Percentiles rank a stretch among this genome's conserved stretches.
Conservation (phyloP, 2,329 filamentous ascomycete genomes). For the Clonostachys rosea region DNA sequence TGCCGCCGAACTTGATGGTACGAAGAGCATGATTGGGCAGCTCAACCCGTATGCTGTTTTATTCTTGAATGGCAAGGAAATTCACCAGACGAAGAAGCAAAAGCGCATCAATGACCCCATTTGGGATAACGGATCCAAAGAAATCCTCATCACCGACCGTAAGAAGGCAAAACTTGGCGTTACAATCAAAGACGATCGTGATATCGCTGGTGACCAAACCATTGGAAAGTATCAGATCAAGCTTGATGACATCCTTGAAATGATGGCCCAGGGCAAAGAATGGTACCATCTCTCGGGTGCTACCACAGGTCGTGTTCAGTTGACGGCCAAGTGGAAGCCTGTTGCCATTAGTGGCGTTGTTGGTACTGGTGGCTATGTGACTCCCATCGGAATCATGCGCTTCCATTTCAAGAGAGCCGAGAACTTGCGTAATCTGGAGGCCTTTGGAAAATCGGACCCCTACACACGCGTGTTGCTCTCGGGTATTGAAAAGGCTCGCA, state of each 20-base stretch:
- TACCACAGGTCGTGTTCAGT: slow-evolving; percentile 80
- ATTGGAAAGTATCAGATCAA: slow-evolving; percentile 94
- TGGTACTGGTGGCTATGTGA: slow-evolving; percentile 83
- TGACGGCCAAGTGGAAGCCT: slow-evolving; percentile 92
- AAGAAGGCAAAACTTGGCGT: slow-evolving; percentile 87
- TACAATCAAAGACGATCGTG: slow-evolving; percentile 92
- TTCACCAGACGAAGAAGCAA: slow-evolving; percentile 84
- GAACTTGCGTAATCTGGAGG: slow-evolving; percentile 86
- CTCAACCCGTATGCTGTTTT: slow-evolving; percentile 89
- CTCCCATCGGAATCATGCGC: slow-evolving; percentile 91
- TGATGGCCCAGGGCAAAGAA: slow-evolving; percentile 88
- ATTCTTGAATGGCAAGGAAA: slow-evolving; percentile 85
- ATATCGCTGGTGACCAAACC: slow-evolving; percentile 75
- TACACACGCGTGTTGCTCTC: slow-evolving; percentile 87
- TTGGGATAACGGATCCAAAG: slow-evolving; percentile 89
- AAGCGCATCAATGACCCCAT: slow-evolving; percentile 98
- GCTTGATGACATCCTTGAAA: slow-evolving; percentile 85
- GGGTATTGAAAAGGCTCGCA: slow-evolving; percentile 84
- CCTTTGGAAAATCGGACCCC: slow-evolving; percentile 93
- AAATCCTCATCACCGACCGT: slow-evolving; percentile 90
- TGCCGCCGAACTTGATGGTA: slow-evolving; percentile 90
- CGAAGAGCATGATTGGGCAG: slow-evolving; percentile 84
- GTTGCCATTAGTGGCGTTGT: slow-evolving; percentile 79
- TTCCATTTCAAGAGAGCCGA: slow-evolving; percentile 83
- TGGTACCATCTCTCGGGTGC: slow-evolving; percentile 88